These are phyloP conservation scores for Yamadazyma nakazawae DNA, from an alignment of 805 yeast genomes.

Conservation along the genomic window DNA sequence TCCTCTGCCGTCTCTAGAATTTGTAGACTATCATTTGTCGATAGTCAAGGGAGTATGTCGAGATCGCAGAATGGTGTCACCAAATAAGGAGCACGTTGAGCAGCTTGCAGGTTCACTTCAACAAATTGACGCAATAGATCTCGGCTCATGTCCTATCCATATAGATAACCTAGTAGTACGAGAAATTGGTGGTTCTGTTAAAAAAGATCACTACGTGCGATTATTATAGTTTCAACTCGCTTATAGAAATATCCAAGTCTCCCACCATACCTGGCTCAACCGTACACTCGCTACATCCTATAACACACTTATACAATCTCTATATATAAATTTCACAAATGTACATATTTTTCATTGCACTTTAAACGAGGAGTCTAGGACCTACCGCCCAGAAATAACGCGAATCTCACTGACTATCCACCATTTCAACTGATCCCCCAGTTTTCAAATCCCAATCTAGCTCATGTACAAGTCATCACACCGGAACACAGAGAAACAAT, in stretches of 20 bases:
- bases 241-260: no score
- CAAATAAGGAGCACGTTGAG: not conserved
- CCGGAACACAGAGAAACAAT: slow-evolving; percentile 45
- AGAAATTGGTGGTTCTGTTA: not conserved
- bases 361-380: no score
- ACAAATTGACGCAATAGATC: not conserved
- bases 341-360: not conserved
- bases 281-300: no score
- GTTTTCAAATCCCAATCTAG: not conserved
- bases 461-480: slow-evolving; percentile 24
- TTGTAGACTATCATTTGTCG: not conserved
- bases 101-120: not conserved
- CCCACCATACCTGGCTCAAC: no score
- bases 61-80: not conserved
- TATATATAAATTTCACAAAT: no score
- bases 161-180: not conserved
- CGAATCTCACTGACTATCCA: not conserved
- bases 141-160: not conserved
- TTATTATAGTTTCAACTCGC: no score
- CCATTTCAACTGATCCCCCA: not conserved
- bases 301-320: no score
- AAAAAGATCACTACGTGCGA: not conserved
- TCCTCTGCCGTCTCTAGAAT: not conserved
- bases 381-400: not conserved
- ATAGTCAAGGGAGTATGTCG: not conserved